Evolutionary conservation across 495 filamentous ascomycete species (phyloP), one percentile per base, ranked within the genome.

Genomic region (Tuber borchii): DNA sequence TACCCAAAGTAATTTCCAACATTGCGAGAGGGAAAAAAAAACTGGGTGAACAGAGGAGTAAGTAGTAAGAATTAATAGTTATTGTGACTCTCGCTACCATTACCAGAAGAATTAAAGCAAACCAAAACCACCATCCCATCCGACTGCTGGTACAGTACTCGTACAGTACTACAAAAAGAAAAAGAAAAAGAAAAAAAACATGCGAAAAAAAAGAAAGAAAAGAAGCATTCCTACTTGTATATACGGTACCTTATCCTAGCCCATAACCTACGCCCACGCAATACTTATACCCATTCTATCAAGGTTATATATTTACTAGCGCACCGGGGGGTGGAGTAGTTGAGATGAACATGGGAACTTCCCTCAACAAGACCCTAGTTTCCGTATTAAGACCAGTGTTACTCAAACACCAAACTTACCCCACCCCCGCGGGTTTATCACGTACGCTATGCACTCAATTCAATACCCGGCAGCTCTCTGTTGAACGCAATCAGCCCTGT

Each of bases 391-490:
- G 56, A 26, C 14, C 26, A 65, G 56, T 6, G 26, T 34, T 31
- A n/a, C 56, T 8, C 56, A 34, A 65, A 14, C 26, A 34, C 14
- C 14, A 34, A 34, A 65, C 56, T 65, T 65, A 65, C 56, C 56
- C 56, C 56, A 65, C 26, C 56, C 56, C 56, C 56, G 26, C 56
- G 26, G 56, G 26, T 4, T 34, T 34, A 65, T 31, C 56, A 34
- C 56, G 14, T 34, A 40, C 39, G 2, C 2, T 40, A 65, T 34
- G 26, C 26, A 19, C 26, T 65, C 56, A 65, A 65, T 65, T 65
- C 56, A 65, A 65, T 65, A 65, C 56, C 56, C 56, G 31, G 56
- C 56, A 8, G 56, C 56, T 31, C 56, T 65, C 56, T 65, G 56
- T 7, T 7, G 56, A 65, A 65, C 3, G 26, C 56, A 34, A 34